Base-by-base conservation (phyloP, 2,329 filamentous ascomycete genomes). In the Claviceps sp. region DNA sequence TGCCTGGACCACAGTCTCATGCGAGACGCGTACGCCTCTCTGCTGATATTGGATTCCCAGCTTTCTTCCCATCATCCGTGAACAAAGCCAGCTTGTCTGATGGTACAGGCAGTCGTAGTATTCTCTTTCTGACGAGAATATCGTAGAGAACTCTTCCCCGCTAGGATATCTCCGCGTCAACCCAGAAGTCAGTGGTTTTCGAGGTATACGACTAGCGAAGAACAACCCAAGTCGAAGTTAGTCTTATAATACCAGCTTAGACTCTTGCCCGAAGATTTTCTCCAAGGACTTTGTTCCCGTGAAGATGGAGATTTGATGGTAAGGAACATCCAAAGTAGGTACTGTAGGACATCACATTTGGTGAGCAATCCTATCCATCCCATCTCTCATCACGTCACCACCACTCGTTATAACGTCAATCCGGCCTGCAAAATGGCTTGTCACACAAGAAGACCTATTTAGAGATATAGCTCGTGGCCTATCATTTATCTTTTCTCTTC, bases 201-300 rank as follows among this genome's bases (percentile, higher is more conserved):
- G 81, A 88, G 89, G 84, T 95, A 95, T 82, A 95, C 86, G 82
- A 81, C 79, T 90, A 80, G 89, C 89, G 87, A 77, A 95, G 76
- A 95, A 70, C 62, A 77, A 93, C 71, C 64, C 66, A 61, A 68
- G 69, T 64, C 65, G 64, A 62, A 68, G 66, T 61, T 61, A 65
- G 57, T 58, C 61, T 64, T 67, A 52, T 34, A 73, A 68, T 77
- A 78, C 70, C 64, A 68, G 60, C 70, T 70, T 68, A 64, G 67
- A 70, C 70, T 77, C 85, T 89, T 74, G 75, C 83, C 84, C 82
- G 85, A 87, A 91, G 86, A 91, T 82, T 83, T 81, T 79, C 78
- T 66, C 74, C 71, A 73, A 80, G 78, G 76, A 71, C 64, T 66
- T 63, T 68, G 40, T 65, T 73, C 73, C 56, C 56, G 76, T 88